Evolutionary conservation across 345 rosid genomes (phyloP).

Genomic region (Acer campestre): DNA sequence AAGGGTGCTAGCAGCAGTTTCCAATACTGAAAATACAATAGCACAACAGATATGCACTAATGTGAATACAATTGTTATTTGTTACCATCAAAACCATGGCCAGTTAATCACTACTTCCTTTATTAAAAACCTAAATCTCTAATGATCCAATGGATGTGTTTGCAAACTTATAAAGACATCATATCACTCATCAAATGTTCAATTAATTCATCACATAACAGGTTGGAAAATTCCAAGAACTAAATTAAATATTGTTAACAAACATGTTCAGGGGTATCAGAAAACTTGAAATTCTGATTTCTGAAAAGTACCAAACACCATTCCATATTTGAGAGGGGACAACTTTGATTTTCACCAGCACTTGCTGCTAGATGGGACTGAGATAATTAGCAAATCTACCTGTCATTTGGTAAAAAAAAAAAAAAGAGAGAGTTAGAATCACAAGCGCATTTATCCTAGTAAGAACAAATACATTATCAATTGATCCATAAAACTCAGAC

Average conservation of each 20-base stretch:
- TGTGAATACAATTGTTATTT: slow-evolving; percentile 4
- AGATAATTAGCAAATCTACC: slow-evolving; percentile 79
- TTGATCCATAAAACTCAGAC: background rate
- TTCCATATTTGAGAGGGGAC: background rate
- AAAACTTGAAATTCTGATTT: slow-evolving; percentile 27
- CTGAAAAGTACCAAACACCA: slow-evolving; percentile 16
- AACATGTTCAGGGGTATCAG: slow-evolving; percentile 23
- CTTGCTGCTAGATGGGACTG: slow-evolving; percentile 69
- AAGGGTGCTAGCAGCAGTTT: background rate
- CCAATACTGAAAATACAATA: background rate
- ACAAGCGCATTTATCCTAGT: slow-evolving; percentile 1
- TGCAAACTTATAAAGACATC: slow-evolving; percentile 10
- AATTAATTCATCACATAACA: slow-evolving; percentile 11
- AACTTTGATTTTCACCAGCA: slow-evolving; percentile 16
- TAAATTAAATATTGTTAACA: slow-evolving; percentile 5
- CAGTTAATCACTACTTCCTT: background rate
- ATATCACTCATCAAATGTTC: slow-evolving; percentile 4
- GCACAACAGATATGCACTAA: background rate
- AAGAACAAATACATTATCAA: slow-evolving; percentile 2
- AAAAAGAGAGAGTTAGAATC: background rate
- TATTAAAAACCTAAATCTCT: slow-evolving; percentile 3
- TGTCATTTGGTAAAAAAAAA: slow-evolving; percentile 32
- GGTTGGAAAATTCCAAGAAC: slow-evolving; percentile 10
- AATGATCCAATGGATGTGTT: slow-evolving; percentile 10
- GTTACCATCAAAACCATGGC: slow-evolving; percentile 6